Conservation (phyloP, 148 eudicot species). For the Rhododendron ferrugineum region DNA sequence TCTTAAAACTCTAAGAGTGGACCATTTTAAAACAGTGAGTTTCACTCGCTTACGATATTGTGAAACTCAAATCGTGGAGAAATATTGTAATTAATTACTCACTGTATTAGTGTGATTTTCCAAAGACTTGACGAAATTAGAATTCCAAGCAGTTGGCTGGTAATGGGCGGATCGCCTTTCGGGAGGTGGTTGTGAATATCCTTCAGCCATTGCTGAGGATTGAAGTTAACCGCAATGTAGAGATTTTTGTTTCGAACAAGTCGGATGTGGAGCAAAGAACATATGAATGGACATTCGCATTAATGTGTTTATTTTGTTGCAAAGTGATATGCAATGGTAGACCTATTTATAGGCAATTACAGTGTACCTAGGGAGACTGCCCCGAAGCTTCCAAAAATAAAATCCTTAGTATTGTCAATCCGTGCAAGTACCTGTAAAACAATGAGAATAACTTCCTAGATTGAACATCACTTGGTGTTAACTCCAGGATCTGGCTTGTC, state of each 20-base stretch:
- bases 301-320: not conserved
- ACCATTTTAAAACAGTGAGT: no score
- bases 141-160: not conserved
- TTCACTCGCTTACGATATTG: no score
- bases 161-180: not conserved
- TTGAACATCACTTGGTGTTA: no score
- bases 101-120: not conserved
- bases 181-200: not conserved
- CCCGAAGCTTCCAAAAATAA: no score
- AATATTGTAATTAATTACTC: not conserved
- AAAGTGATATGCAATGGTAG: not conserved
- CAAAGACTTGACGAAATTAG: constrained; percentile 1
- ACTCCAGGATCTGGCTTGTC: no score
- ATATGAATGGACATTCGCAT: not conserved
- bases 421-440: no score
- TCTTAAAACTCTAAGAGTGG: no score
- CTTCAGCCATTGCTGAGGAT: not conserved
- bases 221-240: not conserved
- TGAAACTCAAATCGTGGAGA: no score
- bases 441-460: no score
- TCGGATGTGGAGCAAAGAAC: not conserved
- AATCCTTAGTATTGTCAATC: no score
- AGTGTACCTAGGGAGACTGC: not conserved
- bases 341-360: not conserved
- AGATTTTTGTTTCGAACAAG: not conserved